A percentile compares a stretch with the other conserved stretches of the same genome.
These are phyloP conservation scores for Closterium sp. DNA, from an alignment of 139 green algal species.

Conservation along the genomic window DNA sequence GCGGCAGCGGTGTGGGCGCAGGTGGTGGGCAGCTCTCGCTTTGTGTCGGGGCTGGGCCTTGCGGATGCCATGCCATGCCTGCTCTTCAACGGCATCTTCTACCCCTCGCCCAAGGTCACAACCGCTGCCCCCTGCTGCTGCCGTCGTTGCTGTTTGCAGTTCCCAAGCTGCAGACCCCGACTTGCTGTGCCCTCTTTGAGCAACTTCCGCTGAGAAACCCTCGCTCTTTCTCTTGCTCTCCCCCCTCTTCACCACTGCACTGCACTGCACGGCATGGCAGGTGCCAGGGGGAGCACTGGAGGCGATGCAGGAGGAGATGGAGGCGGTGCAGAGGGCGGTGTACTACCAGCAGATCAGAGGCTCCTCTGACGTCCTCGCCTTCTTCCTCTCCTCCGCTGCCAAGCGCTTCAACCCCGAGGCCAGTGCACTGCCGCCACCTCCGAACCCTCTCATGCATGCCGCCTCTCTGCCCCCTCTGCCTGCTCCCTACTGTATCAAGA, in stretches of 20 bases:
- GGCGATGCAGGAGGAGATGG: conserved; percentile 51
- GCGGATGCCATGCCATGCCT: conserved; percentile 21
- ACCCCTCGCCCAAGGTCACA: conserved; percentile 14
- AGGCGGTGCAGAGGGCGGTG: conserved; percentile 60
- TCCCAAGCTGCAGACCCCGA: background rate
- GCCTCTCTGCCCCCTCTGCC: background rate
- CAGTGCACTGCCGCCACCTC: too few relatives aligned
- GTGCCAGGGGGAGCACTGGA: conserved; percentile 3
- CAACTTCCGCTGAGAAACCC: too few relatives aligned
- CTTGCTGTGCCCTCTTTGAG: background rate
- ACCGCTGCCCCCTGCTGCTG: background rate
- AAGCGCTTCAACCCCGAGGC: conserved; percentile 59
- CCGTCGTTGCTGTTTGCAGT: background rate
- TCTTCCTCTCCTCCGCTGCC: conserved; percentile 57
- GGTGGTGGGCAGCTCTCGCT: background rate
- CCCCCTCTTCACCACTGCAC: background rate
- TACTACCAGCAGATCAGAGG: conserved; percentile 56
- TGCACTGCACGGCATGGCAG: background rate
- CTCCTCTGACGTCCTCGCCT: conserved; percentile 55
- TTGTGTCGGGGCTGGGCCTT: conserved; percentile 14
- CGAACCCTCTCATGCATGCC: too few relatives aligned
- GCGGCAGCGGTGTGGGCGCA: background rate
- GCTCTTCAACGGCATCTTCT: conserved; percentile 46
- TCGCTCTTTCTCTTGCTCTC: background rate
- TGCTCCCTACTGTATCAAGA: background rate